A percentile compares a stretch with the other conserved stretches of the same genome.
These are phyloP conservation scores for Stramenopiles sp. DNA, from an alignment of 352 stramenopile species.

Conservation along the genomic window DNA sequence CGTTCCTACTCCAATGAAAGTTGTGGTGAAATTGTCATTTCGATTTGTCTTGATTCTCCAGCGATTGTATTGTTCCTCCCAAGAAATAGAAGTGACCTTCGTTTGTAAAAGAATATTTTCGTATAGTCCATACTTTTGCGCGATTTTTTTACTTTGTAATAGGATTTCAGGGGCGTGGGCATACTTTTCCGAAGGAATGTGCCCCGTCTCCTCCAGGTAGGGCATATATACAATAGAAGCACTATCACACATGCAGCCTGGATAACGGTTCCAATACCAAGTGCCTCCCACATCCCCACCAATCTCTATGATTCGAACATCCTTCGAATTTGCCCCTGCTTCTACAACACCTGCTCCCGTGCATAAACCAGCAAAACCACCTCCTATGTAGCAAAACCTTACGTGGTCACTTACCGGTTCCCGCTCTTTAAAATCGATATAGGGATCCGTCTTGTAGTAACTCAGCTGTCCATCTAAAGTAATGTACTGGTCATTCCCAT, in stretches of 20 bases:
- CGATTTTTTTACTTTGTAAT: neutral
- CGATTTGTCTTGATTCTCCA: neutral
- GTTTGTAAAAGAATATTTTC: neutral
- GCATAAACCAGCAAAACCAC: neutral
- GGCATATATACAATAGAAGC: neutral
- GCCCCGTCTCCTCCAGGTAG: neutral
- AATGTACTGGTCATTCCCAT: too few relatives aligned
- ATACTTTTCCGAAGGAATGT: neutral
- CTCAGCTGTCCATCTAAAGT: too few relatives aligned
- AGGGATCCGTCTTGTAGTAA: too few relatives aligned
- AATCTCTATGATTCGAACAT: neutral
- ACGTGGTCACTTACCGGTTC: neutral
- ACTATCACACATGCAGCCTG: neutral
- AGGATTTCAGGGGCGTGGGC: neutral
- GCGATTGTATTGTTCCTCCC: neutral
- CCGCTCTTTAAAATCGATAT: neutral
- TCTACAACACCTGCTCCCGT: neutral
- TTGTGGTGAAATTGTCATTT: neutral
- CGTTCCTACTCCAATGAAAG: neutral
- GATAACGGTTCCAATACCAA: neutral
- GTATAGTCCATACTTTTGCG: neutral
- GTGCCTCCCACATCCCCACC: neutral
- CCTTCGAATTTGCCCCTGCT: neutral
- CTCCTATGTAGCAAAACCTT: neutral
- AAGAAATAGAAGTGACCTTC: neutral